Conservation (phyloP, 148 eudicot species). For the Rhododendron simsii region DNA sequence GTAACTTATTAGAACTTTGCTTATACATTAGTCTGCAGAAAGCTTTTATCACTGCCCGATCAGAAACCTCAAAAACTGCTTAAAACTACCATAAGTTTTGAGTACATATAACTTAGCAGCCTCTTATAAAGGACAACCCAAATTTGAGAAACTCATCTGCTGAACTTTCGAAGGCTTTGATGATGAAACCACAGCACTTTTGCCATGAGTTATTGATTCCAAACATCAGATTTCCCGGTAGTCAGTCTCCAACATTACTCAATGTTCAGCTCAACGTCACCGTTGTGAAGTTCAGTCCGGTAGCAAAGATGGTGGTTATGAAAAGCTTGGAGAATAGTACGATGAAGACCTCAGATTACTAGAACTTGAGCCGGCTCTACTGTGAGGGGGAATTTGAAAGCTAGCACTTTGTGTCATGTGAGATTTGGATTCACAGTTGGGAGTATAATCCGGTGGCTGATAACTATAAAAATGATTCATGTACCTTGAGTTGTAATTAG, state of each 20-base stretch:
- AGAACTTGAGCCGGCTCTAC: conserved; percentile 6
- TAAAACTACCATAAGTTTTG: conserved; percentile 6
- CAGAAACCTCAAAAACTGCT: conserved; percentile 14
- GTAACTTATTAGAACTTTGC: conserved; percentile 5
- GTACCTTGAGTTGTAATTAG: conserved; percentile 17
- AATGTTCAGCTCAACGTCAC: neutral
- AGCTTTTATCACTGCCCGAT: neutral
- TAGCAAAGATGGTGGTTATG: conserved; percentile 15
- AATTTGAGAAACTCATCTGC: conserved; percentile 10
- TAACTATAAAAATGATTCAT: conserved; percentile 18
- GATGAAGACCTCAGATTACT: conserved; percentile 18
- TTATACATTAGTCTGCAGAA: conserved; percentile 8
- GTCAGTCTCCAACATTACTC: neutral
- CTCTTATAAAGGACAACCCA: conserved; percentile 4
- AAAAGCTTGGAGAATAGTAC: conserved; percentile 28
- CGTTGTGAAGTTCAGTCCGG: neutral
- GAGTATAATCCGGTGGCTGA: conserved; percentile 10
- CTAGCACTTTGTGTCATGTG: conserved; percentile 15
- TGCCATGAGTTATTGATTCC: neutral
- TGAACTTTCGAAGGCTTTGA: neutral
- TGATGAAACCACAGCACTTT: neutral
- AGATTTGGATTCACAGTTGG: conserved; percentile 7
- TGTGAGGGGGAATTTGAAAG: conserved; percentile 17
- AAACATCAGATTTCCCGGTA: neutral
- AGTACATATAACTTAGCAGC: conserved; percentile 1